These are phyloP conservation scores for Trichoderma guizhouense DNA, from an alignment of 2,329 filamentous ascomycete species.

Conservation along the genomic window DNA sequence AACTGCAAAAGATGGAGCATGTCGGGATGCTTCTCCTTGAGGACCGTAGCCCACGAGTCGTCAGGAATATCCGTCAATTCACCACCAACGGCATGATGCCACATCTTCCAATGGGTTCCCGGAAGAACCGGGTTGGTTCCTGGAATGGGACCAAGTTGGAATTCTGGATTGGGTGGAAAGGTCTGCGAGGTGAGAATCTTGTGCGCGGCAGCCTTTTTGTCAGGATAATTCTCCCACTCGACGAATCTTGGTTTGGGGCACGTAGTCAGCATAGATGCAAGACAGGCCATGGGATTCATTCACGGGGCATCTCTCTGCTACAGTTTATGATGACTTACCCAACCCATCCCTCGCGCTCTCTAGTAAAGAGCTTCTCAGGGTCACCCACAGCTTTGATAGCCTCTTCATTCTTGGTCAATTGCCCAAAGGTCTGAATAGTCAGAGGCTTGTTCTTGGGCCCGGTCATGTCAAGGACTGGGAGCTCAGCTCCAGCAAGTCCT, in stretches of 20 bases:
- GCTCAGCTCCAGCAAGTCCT: slow-evolving; percentile 4
- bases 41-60: not conserved
- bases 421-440: not conserved
- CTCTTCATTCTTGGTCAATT: not conserved
- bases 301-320: not conserved
- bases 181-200: slow-evolving; percentile 2
- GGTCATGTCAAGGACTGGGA: slow-evolving; percentile 13
- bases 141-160: not conserved
- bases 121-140: slow-evolving; percentile 10
- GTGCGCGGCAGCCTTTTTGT: slow-evolving; percentile 9
- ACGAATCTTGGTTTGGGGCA: not conserved
- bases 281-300: not conserved
- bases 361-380: not conserved
- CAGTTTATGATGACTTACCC: not conserved
- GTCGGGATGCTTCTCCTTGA: slow-evolving; percentile 8
- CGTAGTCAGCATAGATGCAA: too few species aligned
- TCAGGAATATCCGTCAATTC: not conserved
- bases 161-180: slow-evolving; percentile 7
- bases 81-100: slow-evolving; percentile 6
- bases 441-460: not conserved
- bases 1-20: slow-evolving; percentile 14
- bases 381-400: slow-evolving; percentile 4
- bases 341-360: not conserved
- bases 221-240: slow-evolving; percentile 11
- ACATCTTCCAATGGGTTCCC: slow-evolving; percentile 10